A percentile compares a stretch with the other conserved stretches of the same genome.
phyloP scores from a whole-genome alignment of 164 flowering plant genomes.

The Annona squamosa region DNA sequence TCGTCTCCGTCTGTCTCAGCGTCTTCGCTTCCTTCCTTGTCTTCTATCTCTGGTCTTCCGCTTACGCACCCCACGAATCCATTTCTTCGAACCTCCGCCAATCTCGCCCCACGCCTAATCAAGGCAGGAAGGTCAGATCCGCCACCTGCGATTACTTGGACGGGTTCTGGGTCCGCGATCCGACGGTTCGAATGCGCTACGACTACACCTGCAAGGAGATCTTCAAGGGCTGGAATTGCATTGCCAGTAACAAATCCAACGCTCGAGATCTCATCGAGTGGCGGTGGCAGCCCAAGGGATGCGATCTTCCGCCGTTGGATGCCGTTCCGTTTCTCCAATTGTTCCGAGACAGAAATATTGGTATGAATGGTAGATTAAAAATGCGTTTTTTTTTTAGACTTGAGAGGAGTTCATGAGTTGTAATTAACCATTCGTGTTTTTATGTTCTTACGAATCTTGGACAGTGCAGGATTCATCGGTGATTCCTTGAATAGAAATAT shows the following conservation, averaged over 20 bases:
- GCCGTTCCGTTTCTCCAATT: constrained; percentile 53
- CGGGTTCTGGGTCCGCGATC: constrained; percentile 81
- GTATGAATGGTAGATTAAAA: constrained; percentile 23
- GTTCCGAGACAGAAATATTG: constrained; percentile 57
- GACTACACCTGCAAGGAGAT: constrained; percentile 86
- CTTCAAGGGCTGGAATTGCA: constrained; percentile 95
- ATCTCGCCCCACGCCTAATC: background rate
- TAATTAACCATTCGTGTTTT: background rate
- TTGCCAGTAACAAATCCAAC: constrained; percentile 52
- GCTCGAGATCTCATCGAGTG: constrained; percentile 48
- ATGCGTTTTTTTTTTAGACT: background rate
- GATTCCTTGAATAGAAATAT: constrained; percentile 94
- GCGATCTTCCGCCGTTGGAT: constrained; percentile 65
- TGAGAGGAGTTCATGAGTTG: background rate
- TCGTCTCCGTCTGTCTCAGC: constrained; percentile 41
- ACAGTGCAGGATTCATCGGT: constrained; percentile 95
- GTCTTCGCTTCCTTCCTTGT: constrained; percentile 27
- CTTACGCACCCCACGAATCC: constrained; percentile 10
- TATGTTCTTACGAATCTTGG: constrained; percentile 19
- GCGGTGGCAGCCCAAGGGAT: constrained; percentile 71
- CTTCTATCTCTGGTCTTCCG: too few species aligned
- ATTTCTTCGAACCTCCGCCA: background rate
- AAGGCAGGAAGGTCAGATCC: background rate
- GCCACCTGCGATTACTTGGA: constrained; percentile 47
- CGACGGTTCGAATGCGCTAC: constrained; percentile 34